Percentiles rank a stretch among this genome's conserved stretches.
These are phyloP conservation scores for Benincasa hispida DNA, from an alignment of 306 rosid genomes.

Conservation along the genomic window DNA sequence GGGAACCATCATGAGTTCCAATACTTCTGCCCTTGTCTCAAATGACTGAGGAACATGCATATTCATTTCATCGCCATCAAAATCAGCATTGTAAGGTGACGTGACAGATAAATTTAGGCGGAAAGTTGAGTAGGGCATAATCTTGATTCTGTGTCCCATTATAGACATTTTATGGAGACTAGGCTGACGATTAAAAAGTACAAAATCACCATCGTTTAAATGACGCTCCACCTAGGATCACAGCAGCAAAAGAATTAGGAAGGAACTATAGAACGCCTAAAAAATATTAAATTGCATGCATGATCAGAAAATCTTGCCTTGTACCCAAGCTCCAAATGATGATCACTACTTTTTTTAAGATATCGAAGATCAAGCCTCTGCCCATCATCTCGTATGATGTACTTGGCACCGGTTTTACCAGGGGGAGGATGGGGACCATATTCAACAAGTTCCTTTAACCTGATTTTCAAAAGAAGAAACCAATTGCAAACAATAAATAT, in stretches of 20 bases:
- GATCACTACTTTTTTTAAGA: slow-evolving; percentile 94
- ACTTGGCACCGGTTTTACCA: slow-evolving; percentile 99
- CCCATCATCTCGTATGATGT: slow-evolving; percentile 94
- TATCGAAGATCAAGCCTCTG: slow-evolving; percentile 98
- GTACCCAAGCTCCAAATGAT: slow-evolving; percentile 98
- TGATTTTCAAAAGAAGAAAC: slow-evolving; percentile 14
- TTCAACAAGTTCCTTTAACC: slow-evolving; percentile 96
- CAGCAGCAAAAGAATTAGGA: slow-evolving; percentile 9
- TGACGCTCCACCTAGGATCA: slow-evolving; percentile 93
- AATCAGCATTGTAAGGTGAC: slow-evolving; percentile 95
- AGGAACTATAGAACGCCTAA: not conserved
- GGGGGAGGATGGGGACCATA: slow-evolving; percentile 99
- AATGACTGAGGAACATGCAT: slow-evolving; percentile 99
- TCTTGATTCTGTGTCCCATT: slow-evolving; percentile 98
- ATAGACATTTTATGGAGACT: slow-evolving; percentile 99
- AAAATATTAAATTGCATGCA: not conserved
- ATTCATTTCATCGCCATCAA: slow-evolving; percentile 98
- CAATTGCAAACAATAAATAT: not conserved
- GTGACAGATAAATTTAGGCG: slow-evolving; percentile 90
- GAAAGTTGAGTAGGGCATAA: slow-evolving; percentile 97
- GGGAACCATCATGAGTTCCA: slow-evolving; percentile 99
- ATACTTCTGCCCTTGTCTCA: slow-evolving; percentile 97
- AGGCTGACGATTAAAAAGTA: slow-evolving; percentile 98
- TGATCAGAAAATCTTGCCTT: slow-evolving; percentile 33
- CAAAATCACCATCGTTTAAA: slow-evolving; percentile 92